Base-by-base conservation (phyloP, 192 early-diverging fungal species). In the Linnemannia hyalina region DNA sequence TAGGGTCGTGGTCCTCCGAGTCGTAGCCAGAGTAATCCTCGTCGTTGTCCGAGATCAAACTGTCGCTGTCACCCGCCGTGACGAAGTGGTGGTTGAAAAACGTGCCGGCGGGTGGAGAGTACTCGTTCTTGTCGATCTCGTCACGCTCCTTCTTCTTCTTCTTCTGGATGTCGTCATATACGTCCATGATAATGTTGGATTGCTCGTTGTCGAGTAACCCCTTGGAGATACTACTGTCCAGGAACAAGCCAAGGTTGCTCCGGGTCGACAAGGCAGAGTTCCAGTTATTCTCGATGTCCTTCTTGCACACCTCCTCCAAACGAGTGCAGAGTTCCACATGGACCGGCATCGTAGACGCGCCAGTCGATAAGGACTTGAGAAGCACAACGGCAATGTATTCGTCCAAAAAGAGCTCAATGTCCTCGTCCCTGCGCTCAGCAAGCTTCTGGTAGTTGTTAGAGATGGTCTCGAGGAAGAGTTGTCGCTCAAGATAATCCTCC, bases 361-460 rank as follows among this genome's bases (percentile, higher is more conserved):
- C 55, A 18, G 8, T 29, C 55, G 55, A 60, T n/a, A 26, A 26
- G n/a, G 55, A 23, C 55, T 60, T 60, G 55, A 26, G n/a, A 26
- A 60, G n/a, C n/a, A 69, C 32, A 41, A 79, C 10, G n/a, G 55
- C 55, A 2, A 46, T 60, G 40, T 49, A 80, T n/a, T 74, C 55
- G 60, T 80, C 78, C 57, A 74, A 55, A 32, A 80, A 80, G 18
- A 54, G 72, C 4, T 74, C 72, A n/a, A 80, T 55, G 44, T 80
- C 71, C 9, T 42, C 15, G n/a, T 52, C 47, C 40, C 9, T 60
- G 9, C 55, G 38, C 22, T 38, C 70, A 0, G 29, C 42, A 38
- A 20, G 13, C 42, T 72, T 72, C 9, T 72, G 26, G 6, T 22
- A 23, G 36, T 70, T 36, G 15, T 36, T 11, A 40, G 68, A 40